Base-by-base conservation (phyloP, 2,329 filamentous ascomycete genomes). In the Sclerotinia nivalis region DNA sequence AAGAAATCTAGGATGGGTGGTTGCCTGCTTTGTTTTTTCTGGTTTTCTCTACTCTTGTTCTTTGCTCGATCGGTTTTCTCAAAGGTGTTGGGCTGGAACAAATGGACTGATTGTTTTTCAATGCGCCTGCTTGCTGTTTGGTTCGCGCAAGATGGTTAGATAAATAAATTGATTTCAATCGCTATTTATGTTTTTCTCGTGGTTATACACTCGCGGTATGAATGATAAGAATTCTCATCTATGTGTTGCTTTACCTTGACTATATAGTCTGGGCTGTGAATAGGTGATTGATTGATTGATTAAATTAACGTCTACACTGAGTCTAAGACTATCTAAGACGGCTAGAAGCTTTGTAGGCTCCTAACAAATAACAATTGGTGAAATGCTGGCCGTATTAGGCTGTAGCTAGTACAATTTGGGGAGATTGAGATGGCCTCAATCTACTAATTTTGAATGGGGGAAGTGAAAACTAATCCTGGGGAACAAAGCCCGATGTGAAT, bases 1-100 rank as follows among this genome's bases (percentile, higher is more conserved):
- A 50, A 64, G 60, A 64, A 50, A 50, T 64, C 1, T 52, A 20
- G 31, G 13, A 25, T 52, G 13, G 60, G 47, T 64, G 60, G 60
- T 28, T 37, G 60, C 22, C 47, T 64, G 47, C n/a, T 64, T 64
- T 37, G n/a, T 62, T 10, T 18, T 52, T 28, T 61, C 28, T 34
- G 12, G 22, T n/a, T 62, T 52, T 28, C 12, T 20, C 22, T 52
- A 22, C 22, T 25, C 13, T 52, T 40, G 15, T 25, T 52, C 9
- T 28, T 52, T 20, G 7, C 18, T 40, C 47, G 37, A 37, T 60
- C 4, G 5, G 15, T 28, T 7, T 18, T 22, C 25, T 25, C n/a
- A 20, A 20, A 4, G 61, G 15, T 64, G n/a, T 22, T 40, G 31
- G 13, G n/a, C 34, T 50, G 40, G 40, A 64, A 10, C 47, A 40